A percentile compares a stretch with the other conserved stretches of the same genome.
Conservation (phyloP, 2,329 filamentous ascomycete species). For the Paraconiothyrium sp. region DNA sequence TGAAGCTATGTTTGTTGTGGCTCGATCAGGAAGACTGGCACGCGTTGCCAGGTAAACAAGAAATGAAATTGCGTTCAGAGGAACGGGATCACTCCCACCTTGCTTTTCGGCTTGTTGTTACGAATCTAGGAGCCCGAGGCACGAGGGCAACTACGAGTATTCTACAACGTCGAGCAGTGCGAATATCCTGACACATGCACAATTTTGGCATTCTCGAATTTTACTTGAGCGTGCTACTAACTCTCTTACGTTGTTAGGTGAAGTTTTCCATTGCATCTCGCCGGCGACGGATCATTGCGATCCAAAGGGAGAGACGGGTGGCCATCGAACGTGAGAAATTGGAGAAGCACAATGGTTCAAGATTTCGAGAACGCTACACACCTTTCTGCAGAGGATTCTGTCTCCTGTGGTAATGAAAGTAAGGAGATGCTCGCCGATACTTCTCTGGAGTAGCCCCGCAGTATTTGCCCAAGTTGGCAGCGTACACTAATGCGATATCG, state of each 20-base stretch:
- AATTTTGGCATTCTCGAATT: neutral
- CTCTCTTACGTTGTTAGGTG: neutral
- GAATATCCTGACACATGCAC: neutral
- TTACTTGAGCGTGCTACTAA: neutral
- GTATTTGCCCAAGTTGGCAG: neutral
- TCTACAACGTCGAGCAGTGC: neutral
- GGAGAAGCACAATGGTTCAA: neutral
- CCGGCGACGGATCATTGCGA: neutral
- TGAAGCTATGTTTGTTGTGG: slow-evolving; percentile 21
- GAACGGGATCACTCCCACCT: neutral
- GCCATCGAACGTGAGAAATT: neutral
- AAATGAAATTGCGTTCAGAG: neutral
- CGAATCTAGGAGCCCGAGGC: neutral
- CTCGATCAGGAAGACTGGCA: slow-evolving; percentile 17
- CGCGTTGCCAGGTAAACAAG: slow-evolving; percentile 23
- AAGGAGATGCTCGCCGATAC: slow-evolving; percentile 1
- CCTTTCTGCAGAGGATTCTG: neutral
- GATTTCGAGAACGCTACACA: neutral
- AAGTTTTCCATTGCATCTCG: neutral
- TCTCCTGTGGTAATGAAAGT: neutral
- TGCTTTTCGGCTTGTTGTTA: neutral
- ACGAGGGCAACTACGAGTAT: neutral
- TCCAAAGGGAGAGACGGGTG: neutral
- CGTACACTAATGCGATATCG: neutral
- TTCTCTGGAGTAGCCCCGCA: neutral